A percentile compares a stretch with the other conserved stretches of the same genome.
These are phyloP conservation scores for Bassia scoparia DNA, from an alignment of 148 eudicot species.

Conservation along the genomic window DNA sequence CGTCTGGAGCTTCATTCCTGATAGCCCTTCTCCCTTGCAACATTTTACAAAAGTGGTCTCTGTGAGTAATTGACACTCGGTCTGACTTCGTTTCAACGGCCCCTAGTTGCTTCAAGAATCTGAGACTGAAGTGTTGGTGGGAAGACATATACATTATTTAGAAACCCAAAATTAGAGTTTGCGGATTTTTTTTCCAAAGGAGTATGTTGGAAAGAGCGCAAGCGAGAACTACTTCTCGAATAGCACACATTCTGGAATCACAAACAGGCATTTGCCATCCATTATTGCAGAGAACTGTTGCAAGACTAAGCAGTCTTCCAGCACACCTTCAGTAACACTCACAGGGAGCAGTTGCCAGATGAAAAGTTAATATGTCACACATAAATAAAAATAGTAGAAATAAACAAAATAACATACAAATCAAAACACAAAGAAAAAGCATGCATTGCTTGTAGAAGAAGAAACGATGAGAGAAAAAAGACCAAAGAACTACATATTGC, in stretches of 20 bases:
- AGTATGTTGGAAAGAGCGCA: too few species aligned
- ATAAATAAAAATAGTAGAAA: too few species aligned
- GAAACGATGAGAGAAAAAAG: too few species aligned
- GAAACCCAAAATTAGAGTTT: background rate
- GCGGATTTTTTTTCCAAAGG: too few species aligned
- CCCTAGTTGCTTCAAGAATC: conserved; percentile 90
- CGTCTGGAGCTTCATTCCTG: conserved; percentile 73
- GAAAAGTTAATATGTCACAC: conserved; percentile 31
- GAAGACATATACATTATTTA: background rate
- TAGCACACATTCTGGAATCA: conserved; percentile 96
- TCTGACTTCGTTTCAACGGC: conserved; percentile 97
- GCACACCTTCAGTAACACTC: conserved; percentile 96
- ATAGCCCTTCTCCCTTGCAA: conserved; percentile 87
- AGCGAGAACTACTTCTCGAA: conserved; percentile 73
- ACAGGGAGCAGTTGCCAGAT: conserved; percentile 68
- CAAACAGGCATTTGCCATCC: conserved; percentile 97
- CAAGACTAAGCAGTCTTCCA: conserved; percentile 99
- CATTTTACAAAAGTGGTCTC: conserved; percentile 86
- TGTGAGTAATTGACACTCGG: conserved; percentile 96
- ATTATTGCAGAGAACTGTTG: conserved; percentile 91
- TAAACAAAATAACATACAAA: too few species aligned
- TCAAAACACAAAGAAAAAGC: too few species aligned
- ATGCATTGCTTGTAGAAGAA: too few species aligned
- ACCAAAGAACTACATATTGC: too few species aligned
- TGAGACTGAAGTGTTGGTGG: conserved; percentile 55